These are phyloP conservation scores for Cronartium ribicola DNA, from an alignment of 1,284 basidiomycete genomes.

Conservation along the genomic window DNA sequence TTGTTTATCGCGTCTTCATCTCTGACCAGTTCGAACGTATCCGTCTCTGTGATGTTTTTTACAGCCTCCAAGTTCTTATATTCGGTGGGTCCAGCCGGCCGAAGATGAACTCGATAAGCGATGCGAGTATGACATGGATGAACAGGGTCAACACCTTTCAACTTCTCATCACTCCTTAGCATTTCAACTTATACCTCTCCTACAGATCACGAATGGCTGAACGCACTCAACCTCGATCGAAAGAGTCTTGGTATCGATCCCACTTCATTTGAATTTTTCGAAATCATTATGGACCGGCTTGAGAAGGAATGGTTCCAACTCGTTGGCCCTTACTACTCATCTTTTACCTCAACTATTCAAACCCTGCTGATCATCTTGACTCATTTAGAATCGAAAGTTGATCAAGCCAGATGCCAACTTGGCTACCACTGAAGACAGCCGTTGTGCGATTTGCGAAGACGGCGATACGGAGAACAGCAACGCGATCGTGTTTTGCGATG, in stretches of 20 bases:
- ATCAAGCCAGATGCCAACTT: conserved; percentile 75
- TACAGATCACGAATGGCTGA: conserved; percentile 90
- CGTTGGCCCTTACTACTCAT: conserved; percentile 40
- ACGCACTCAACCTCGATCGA: conserved; percentile 74
- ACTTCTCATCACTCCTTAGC: background rate
- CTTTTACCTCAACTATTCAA: background rate
- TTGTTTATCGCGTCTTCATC: conserved; percentile 35
- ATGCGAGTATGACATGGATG: conserved; percentile 99
- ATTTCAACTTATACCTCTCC: conserved; percentile 19
- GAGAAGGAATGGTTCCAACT: conserved; percentile 99
- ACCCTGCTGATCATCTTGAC: background rate
- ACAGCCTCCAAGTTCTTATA: conserved; percentile 42
- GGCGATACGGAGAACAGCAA: conserved; percentile 98
- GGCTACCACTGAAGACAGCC: conserved; percentile 81
- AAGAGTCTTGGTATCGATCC: conserved; percentile 69
- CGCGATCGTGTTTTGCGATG: conserved; percentile 98
- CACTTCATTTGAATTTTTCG: conserved; percentile 81
- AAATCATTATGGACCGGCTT: conserved; percentile 91
- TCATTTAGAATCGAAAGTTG: conserved; percentile 73
- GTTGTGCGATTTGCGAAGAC: conserved; percentile 95
- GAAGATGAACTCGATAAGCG: conserved; percentile 86
- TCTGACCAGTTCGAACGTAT: background rate
- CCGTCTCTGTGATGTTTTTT: conserved; percentile 9
- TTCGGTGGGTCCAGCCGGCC: conserved; percentile 58
- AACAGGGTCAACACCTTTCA: conserved; percentile 67